These are phyloP conservation scores for Teratosphaeria zuluensis DNA, from an alignment of 2,329 filamentous ascomycete species.

Conservation along the genomic window DNA sequence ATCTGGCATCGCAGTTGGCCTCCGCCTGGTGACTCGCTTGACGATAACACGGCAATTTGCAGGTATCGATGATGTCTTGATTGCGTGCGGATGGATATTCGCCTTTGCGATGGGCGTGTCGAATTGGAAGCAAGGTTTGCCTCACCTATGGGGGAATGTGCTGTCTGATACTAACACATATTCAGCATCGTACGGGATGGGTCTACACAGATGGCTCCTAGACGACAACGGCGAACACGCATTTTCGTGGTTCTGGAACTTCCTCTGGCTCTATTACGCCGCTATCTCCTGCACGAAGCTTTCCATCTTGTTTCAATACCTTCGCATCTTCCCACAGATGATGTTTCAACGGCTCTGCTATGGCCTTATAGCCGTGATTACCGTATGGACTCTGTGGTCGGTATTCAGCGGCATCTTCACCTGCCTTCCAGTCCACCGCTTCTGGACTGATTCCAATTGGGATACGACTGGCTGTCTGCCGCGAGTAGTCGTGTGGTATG, in stretches of 20 bases:
- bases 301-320: constrained; percentile 39
- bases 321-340: constrained; percentile 32
- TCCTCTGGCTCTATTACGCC: constrained; percentile 32
- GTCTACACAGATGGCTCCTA: not conserved
- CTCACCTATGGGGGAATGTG: not conserved
- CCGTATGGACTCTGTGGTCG: constrained; percentile 4
- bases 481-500: constrained; percentile 3
- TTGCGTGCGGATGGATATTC: not conserved
- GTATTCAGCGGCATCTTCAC: constrained; percentile 5
- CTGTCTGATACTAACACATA: not conserved
- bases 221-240: not conserved
- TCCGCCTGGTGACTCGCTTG: not conserved
- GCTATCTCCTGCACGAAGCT: constrained; percentile 32
- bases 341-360: constrained; percentile 1
- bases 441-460: constrained; percentile 5
- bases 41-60: not conserved
- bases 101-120: not conserved
- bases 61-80: not conserved
- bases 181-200: not conserved
- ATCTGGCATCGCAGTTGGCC: not conserved
- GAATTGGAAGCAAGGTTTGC: not conserved
- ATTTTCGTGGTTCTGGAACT: constrained; percentile 7
- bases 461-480: constrained; percentile 4
- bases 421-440: constrained; percentile 4
- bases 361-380: constrained; percentile 2